phyloP scores from a whole-genome alignment of 176 grass and related monocot genomes.

The Oryza glaberrima region DNA sequence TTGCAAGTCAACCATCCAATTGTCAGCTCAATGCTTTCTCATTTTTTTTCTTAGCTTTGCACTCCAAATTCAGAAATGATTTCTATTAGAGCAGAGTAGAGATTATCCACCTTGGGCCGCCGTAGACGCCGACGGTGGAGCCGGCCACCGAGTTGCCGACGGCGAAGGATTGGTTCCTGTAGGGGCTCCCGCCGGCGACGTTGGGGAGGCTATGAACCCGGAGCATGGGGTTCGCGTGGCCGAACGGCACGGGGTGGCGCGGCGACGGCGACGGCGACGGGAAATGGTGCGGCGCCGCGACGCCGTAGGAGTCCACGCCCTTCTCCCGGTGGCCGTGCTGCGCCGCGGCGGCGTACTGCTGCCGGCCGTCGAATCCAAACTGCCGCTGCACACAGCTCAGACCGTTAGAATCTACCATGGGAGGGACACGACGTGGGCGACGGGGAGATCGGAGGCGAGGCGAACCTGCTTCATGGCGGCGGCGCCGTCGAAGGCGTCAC shows the following conservation, averaged over 20 bases:
- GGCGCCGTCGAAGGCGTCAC: constrained; percentile 42
- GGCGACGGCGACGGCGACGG: constrained; percentile 35
- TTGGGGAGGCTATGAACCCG: constrained; percentile 50
- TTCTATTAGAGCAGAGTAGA: constrained; percentile 1
- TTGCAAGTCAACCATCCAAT: constrained; percentile 30
- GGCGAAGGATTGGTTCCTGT: constrained; percentile 50
- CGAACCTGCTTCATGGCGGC: constrained; percentile 40
- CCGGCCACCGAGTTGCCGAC: constrained; percentile 36
- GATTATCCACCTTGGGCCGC: constrained; percentile 41
- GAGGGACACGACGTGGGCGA: background rate
- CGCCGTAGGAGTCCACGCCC: constrained; percentile 30
- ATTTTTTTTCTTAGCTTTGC: background rate
- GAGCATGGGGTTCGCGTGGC: constrained; percentile 45
- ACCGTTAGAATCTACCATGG: background rate
- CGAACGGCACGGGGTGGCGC: constrained; percentile 35
- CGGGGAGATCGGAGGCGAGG: background rate
- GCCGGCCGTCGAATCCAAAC: constrained; percentile 24
- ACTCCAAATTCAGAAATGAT: constrained; percentile 10
- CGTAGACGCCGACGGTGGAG: constrained; percentile 51
- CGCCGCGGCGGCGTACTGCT: constrained; percentile 13
- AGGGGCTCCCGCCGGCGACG: background rate
- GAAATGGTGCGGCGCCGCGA: constrained; percentile 29
- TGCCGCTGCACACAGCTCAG: constrained; percentile 40
- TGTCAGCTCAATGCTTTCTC: background rate
- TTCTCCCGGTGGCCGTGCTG: constrained; percentile 36